Conservation (phyloP, 2,329 filamentous ascomycete species). For the Dissoconium aciculare region DNA sequence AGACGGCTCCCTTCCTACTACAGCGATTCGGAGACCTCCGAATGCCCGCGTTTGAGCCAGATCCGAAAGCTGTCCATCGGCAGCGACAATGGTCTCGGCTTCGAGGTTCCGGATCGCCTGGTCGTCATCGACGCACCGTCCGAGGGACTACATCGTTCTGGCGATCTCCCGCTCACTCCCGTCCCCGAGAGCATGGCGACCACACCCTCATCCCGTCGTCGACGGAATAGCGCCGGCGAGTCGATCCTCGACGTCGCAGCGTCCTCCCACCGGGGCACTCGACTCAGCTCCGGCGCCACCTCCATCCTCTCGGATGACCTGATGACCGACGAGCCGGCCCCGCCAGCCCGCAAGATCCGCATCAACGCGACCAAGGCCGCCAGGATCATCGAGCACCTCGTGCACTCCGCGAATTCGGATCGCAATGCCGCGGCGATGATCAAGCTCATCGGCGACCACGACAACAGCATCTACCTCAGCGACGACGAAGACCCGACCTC, state of each 20-base stretch:
- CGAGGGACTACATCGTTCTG: background rate
- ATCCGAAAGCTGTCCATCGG: background rate
- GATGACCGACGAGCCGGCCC: slow-evolving; percentile 6
- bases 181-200: background rate
- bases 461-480: too few species aligned
- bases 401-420: slow-evolving; percentile 3
- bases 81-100: too few species aligned
- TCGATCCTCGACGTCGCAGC: background rate
- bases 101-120: too few species aligned
- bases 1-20: too few species aligned
- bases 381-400: slow-evolving; percentile 15
- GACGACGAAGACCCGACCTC: too few species aligned
- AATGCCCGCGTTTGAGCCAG: background rate
- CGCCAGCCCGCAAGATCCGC: slow-evolving; percentile 10
- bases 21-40: background rate
- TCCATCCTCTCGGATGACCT: slow-evolving; percentile 1
- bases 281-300: background rate
- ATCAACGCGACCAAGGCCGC: slow-evolving; percentile 18
- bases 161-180: background rate
- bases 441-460: slow-evolving; percentile 1
- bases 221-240: background rate
- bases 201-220: background rate
- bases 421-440: slow-evolving; percentile 3
- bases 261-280: background rate
- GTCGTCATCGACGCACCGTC: too few species aligned